Evolutionary conservation across 2,329 filamentous ascomycete species (phyloP), one percentile per base, ranked within the genome.

Genomic region (Endocalyx cinctus): DNA sequence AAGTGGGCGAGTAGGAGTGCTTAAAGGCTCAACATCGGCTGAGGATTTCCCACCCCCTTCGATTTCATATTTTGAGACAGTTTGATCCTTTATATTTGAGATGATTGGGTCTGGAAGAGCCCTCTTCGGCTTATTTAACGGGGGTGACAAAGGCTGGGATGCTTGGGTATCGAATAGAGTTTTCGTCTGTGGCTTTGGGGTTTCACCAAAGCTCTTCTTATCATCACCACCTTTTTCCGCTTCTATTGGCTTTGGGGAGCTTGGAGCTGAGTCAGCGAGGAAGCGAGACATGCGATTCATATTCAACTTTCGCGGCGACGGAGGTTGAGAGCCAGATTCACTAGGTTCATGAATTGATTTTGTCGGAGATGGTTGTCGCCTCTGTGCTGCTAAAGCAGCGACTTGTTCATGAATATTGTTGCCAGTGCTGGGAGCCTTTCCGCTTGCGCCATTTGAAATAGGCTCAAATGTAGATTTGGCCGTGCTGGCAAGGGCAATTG

Each of bases 211-310:
- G 10, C 34, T 36, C 33, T 38, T 29, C 18, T 43, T 47, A 27
- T 34, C 32, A 33, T 41, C 33, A 13, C 29, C 27, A 26, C 41
- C 36, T 10, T 31, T 33, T 23, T 48, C 43, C 13, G 34, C 17
- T 12, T 36, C 30, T 17, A 39, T 45, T 11, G 38, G n/a, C n/a
- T n/a, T n/a, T 49, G 41, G 22, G 42, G 33, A 19, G 42, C 47
- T 29, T 8, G 8, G 20, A n/a, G 39, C 48, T 15, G 60, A 47
- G 26, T 71, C 67, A 36, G 72, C 71, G 11, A 78, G 44, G 44
- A 82, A 81, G 34, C 58, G 66, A 2, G 77, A 80, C 57, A 79
- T 69, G 34, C 75, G 65, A 53, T 74, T 80, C 52, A 70, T 55
- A 45, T 79, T 69, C 14, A 80, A 58, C 46, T 80, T 78, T 37